A percentile compares a stretch with the other conserved stretches of the same genome.
These are phyloP conservation scores for Areca catechu DNA, from an alignment of 176 grass and related monocot species.

Conservation along the genomic window DNA sequence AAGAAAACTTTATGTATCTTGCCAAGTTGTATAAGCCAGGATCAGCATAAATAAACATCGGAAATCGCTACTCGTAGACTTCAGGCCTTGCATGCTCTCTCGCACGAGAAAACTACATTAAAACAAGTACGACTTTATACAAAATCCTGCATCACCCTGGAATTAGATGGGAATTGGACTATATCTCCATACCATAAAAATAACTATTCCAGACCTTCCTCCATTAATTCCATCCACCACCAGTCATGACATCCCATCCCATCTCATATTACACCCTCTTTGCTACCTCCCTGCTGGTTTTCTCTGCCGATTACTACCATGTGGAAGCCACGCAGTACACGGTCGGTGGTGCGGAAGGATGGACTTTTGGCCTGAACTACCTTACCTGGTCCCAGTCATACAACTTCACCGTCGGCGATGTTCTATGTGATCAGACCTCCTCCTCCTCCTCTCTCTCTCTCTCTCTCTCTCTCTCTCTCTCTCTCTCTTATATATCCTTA, in stretches of 20 bases:
- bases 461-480: neutral
- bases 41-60: too few relatives aligned
- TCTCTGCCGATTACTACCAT: neutral
- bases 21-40: too few relatives aligned
- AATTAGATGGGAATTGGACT: too few relatives aligned
- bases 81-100: too few relatives aligned
- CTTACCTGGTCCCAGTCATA: conserved; percentile 57
- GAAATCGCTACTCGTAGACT: too few relatives aligned
- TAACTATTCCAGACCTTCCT: too few relatives aligned
- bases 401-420: conserved; percentile 82
- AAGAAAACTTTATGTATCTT: too few relatives aligned
- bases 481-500: neutral
- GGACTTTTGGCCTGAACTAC: conserved; percentile 40
- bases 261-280: neutral
- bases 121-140: too few relatives aligned
- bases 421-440: conserved; percentile 39
- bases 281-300: neutral
- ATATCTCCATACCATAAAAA: too few relatives aligned
- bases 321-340: conserved; percentile 35
- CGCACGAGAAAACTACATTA: too few relatives aligned
- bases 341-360: conserved; percentile 42
- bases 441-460: neutral
- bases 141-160: too few relatives aligned
- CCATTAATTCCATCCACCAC: neutral
- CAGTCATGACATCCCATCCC: neutral